These are phyloP conservation scores for peach (Prunus persica) DNA, from an alignment of 306 rosid genomes.

Conservation along the genomic window DNA sequence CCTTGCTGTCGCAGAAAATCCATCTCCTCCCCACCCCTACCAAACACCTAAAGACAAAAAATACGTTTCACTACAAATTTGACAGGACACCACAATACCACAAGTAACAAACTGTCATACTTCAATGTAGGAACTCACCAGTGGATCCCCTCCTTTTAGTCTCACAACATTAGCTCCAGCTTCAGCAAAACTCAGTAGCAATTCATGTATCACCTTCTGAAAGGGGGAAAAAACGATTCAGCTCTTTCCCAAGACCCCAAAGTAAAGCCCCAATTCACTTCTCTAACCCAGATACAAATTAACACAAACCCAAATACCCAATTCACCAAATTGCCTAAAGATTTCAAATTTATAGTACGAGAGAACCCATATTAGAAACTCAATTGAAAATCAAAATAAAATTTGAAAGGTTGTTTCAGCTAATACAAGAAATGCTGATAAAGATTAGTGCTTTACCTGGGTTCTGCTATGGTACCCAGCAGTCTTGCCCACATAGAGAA, in stretches of 20 bases:
- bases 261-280: background rate
- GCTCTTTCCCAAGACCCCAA: background rate
- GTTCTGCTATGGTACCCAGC: conserved; percentile 96
- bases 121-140: conserved; percentile 52
- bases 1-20: conserved; percentile 90
- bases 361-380: conserved; percentile 2
- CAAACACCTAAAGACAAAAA: conserved; percentile 67
- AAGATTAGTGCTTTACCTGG: conserved; percentile 48
- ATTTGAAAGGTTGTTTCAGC: background rate
- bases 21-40: conserved; percentile 99
- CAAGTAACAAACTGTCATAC: background rate
- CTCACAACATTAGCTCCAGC: conserved; percentile 94
- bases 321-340: conserved; percentile 6
- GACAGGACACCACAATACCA: background rate
- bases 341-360: background rate
- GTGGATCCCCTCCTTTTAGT: conserved; percentile 95
- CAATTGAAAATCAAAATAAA: conserved; percentile 6
- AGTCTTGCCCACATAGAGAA: conserved; percentile 90
- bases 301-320: conserved; percentile 11
- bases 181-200: conserved; percentile 91
- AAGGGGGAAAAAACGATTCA: conserved; percentile 3
- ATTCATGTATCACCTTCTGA: conserved; percentile 94
- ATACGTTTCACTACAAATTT: conserved; percentile 1
- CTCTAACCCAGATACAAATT: background rate
- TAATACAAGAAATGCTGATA: background rate